Percentiles rank a stretch among this genome's conserved stretches.
Evolutionary conservation across 495 filamentous ascomycete species (phyloP).

Genomic region (Penicillium crystallinum): DNA sequence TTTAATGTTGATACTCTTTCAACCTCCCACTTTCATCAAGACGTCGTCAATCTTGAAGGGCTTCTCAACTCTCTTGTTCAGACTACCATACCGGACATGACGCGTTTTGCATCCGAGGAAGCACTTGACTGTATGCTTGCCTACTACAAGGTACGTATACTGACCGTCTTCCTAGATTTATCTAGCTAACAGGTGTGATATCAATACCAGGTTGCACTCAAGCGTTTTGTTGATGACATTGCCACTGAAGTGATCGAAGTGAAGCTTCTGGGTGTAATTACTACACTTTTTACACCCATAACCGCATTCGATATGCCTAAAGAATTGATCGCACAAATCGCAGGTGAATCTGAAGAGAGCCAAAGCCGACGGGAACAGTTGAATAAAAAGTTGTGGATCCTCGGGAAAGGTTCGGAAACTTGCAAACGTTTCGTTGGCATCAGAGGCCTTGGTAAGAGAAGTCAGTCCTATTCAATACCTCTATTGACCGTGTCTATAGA

Average conservation of each 20-base stretch:
- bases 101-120: constrained; percentile 20
- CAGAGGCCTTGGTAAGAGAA: constrained; percentile 15
- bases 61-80: constrained; percentile 18
- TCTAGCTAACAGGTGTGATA: not conserved
- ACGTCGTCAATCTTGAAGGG: constrained; percentile 1
- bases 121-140: constrained; percentile 26
- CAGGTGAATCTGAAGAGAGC: constrained; percentile 51
- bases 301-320: constrained; percentile 34
- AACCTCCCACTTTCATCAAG: constrained; percentile 1
- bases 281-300: constrained; percentile 23
- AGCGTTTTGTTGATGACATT: constrained; percentile 57
- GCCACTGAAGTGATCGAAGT: constrained; percentile 51
- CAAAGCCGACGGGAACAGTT: constrained; percentile 44
- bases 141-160: constrained; percentile 29
- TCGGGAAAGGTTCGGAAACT: constrained; percentile 28
- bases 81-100: constrained; percentile 17
- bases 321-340: constrained; percentile 42
- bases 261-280: constrained; percentile 37
- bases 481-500: too few relatives aligned
- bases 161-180: not conserved
- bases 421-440: constrained; percentile 14
- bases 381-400: constrained; percentile 45
- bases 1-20: constrained; percentile 11
- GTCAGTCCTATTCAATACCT: too few relatives aligned
- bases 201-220: constrained; percentile 51